These are phyloP conservation scores for Wickerhamomyces rabaulensis DNA, from an alignment of 805 yeast genomes.

Conservation along the genomic window DNA sequence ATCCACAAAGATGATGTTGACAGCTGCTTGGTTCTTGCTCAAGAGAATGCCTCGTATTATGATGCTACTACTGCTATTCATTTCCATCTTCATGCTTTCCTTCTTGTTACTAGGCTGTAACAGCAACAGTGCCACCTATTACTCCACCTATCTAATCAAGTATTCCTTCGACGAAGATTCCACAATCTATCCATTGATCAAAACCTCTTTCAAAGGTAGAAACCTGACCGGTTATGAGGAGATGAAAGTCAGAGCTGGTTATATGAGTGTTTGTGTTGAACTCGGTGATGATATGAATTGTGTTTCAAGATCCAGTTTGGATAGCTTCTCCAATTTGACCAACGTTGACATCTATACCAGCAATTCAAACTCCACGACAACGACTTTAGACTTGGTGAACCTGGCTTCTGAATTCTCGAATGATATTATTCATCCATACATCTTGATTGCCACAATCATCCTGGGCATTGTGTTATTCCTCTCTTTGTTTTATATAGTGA, in stretches of 20 bases:
- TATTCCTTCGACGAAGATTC: conserved; percentile 44
- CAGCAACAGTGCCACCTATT: conserved; percentile 33
- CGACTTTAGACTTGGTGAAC: conserved; percentile 39
- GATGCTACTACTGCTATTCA: conserved; percentile 37
- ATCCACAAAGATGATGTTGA: conserved; percentile 5
- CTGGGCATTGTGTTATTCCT: conserved; percentile 37
- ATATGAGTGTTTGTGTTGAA: conserved; percentile 51
- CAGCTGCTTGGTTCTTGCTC: conserved; percentile 22
- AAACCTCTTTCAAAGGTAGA: conserved; percentile 29
- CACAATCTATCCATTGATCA: conserved; percentile 34
- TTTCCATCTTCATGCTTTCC: conserved; percentile 44
- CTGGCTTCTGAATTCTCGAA: conserved; percentile 41
- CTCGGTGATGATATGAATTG: conserved; percentile 31
- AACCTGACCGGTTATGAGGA: conserved; percentile 31
- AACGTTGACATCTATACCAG: conserved; percentile 32
- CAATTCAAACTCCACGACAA: conserved; percentile 26
- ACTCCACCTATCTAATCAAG: conserved; percentile 45
- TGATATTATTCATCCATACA: conserved; percentile 47
- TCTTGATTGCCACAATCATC: conserved; percentile 44
- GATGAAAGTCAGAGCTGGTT: conserved; percentile 47
- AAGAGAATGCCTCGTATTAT: conserved; percentile 39
- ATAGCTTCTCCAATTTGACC: conserved; percentile 22
- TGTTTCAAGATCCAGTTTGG: conserved; percentile 26
- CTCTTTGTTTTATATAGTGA: conserved; percentile 34
- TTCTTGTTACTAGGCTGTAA: conserved; percentile 56